phyloP scores from a whole-genome alignment of 495 filamentous ascomycete species.

The Tuber microsphaerosporum region DNA sequence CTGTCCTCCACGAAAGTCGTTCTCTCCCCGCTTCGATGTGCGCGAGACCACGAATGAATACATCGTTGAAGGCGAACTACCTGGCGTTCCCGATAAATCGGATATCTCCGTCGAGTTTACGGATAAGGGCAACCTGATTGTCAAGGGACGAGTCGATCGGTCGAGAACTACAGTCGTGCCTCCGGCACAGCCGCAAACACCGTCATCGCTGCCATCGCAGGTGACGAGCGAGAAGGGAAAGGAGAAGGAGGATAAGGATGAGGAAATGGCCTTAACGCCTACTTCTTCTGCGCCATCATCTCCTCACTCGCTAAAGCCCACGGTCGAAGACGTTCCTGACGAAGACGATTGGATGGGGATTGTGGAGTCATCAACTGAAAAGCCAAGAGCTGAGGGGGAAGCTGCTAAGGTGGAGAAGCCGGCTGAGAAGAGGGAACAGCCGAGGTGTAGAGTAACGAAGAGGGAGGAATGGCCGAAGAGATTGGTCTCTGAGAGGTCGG shows the following conservation, averaged over 20 bases:
- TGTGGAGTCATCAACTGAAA: conserved; percentile 30
- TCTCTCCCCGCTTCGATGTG: conserved; percentile 74
- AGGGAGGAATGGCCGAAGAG: conserved; percentile 45
- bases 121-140: conserved; percentile 65
- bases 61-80: conserved; percentile 80
- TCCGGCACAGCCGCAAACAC: conserved; percentile 5
- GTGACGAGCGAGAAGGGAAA: conserved; percentile 4
- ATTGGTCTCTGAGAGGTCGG: conserved; percentile 71
- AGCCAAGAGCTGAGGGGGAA: conserved; percentile 39
- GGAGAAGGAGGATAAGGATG: conserved; percentile 14
- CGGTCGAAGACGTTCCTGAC: conserved; percentile 39
- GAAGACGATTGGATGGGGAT: conserved; percentile 41
- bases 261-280: neutral
- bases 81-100: conserved; percentile 62
- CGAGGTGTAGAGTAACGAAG: conserved; percentile 42
- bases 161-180: conserved; percentile 41
- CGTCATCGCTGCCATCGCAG: conserved; percentile 35
- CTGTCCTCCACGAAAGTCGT: conserved; percentile 43
- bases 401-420: conserved; percentile 33
- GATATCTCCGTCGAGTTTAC: conserved; percentile 79
- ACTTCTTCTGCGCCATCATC: conserved; percentile 16
- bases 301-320: conserved; percentile 41
- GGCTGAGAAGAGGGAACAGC: conserved; percentile 41
- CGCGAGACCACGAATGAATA: conserved; percentile 61
- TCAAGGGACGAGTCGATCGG: conserved; percentile 64